These are phyloP conservation scores for Neurospora sp. DNA, from an alignment of 495 filamentous ascomycete species.

Conservation along the genomic window DNA sequence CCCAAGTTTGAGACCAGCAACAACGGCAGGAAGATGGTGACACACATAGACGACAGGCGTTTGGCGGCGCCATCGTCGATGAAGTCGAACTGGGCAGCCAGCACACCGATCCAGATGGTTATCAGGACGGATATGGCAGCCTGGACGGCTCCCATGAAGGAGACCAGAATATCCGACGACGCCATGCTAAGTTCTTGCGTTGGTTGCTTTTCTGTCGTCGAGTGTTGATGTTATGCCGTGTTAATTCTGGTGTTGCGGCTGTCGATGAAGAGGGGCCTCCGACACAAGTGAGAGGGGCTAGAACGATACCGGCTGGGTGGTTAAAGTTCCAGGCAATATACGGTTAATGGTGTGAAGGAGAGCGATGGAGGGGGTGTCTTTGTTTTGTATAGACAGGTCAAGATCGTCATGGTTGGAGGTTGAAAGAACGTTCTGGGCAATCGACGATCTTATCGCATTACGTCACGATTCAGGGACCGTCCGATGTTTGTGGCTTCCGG, in stretches of 20 bases:
- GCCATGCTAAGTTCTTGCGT: neutral
- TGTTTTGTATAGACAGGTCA: neutral
- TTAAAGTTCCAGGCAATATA: neutral
- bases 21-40: constrained; percentile 60
- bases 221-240: neutral
- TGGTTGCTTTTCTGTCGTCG: neutral
- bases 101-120: constrained; percentile 54
- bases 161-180: constrained; percentile 23
- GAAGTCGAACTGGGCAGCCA: constrained; percentile 48
- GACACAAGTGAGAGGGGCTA: neutral
- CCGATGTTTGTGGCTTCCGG: neutral
- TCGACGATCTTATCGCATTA: neutral
- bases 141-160: constrained; percentile 62
- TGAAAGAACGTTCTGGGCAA: neutral
- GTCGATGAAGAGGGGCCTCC: neutral
- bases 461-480: neutral
- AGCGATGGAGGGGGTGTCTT: neutral
- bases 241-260: neutral
- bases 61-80: constrained; percentile 46
- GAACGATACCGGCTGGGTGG: neutral
- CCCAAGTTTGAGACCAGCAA: constrained; percentile 63
- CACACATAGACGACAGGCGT: constrained; percentile 55
- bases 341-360: neutral
- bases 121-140: constrained; percentile 61
- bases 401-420: neutral